Conservation (phyloP, 2,329 filamentous ascomycete species). For the Pseudogymnoascus sp. region DNA sequence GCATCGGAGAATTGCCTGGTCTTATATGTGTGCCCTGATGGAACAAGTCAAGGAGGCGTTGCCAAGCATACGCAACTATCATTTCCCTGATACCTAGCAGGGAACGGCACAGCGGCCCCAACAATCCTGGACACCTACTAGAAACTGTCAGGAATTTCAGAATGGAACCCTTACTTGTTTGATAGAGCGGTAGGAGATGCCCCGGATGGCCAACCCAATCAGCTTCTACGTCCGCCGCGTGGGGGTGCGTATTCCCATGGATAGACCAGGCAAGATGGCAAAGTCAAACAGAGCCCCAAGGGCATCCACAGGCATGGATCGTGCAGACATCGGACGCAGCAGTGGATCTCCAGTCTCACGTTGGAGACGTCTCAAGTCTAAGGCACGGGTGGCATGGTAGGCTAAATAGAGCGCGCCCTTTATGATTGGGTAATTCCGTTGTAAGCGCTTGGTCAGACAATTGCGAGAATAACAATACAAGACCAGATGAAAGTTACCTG, state of each 20-base stretch:
- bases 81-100: background rate
- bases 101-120: background rate
- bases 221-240: background rate
- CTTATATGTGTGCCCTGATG: background rate
- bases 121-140: background rate
- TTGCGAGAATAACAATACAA: background rate
- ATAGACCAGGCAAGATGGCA: background rate
- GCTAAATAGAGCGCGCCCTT: background rate
- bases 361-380: slow-evolving; percentile 2
- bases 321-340: slow-evolving; percentile 6
- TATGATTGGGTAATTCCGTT: background rate
- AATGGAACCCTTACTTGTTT: background rate
- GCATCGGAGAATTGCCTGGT: background rate
- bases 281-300: slow-evolving; percentile 8
- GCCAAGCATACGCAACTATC: background rate
- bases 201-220: background rate
- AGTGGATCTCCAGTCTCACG: slow-evolving; percentile 3
- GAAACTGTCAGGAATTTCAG: background rate
- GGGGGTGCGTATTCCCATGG: background rate
- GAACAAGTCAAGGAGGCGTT: background rate
- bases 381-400: background rate
- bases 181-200: background rate
- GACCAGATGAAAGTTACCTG: background rate
- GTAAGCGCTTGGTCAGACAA: background rate
- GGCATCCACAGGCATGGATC: background rate